phyloP scores from a whole-genome alignment of 257 asterid genomes.

The Pogostemon cablin region DNA sequence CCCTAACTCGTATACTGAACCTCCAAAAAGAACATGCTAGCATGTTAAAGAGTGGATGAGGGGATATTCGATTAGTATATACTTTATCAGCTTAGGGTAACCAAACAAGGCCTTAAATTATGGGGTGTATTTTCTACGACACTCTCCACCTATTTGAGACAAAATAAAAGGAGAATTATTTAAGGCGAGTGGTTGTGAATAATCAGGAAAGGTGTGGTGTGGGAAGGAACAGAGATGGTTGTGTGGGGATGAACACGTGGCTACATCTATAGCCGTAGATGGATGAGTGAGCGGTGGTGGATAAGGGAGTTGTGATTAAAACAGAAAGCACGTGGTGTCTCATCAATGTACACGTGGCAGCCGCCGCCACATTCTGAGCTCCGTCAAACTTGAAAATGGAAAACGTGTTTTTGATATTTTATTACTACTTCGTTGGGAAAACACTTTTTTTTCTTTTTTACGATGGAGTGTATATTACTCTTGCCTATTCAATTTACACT shows the following conservation, averaged over 20 bases:
- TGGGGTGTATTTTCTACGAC: too few relatives aligned
- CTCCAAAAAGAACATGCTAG: too few relatives aligned
- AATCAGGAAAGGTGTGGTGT: conserved; percentile 20
- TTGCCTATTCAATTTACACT: too few relatives aligned
- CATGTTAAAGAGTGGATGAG: too few relatives aligned
- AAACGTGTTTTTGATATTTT: not conserved
- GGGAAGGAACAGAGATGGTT: conserved; percentile 10
- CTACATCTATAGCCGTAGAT: not conserved
- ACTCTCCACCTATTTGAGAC: too few relatives aligned
- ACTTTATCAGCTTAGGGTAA: not conserved
- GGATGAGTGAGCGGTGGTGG: not conserved
- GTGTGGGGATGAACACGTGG: conserved; percentile 23
- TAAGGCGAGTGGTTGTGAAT: conserved; percentile 24
- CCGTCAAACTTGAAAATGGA: not conserved
- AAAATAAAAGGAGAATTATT: not conserved
- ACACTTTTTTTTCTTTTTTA: too few relatives aligned
- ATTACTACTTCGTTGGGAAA: too few relatives aligned
- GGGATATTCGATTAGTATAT: too few relatives aligned
- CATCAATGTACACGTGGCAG: conserved; percentile 18
- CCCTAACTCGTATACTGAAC: too few relatives aligned
- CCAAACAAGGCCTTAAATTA: conserved; percentile 29
- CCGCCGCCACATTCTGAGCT: not conserved
- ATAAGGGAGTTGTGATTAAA: not conserved
- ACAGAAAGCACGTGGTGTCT: conserved; percentile 12
- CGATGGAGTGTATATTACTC: too few relatives aligned